These are phyloP conservation scores for Cucurbita pepo DNA, from an alignment of 306 rosid genomes.

Conservation along the genomic window DNA sequence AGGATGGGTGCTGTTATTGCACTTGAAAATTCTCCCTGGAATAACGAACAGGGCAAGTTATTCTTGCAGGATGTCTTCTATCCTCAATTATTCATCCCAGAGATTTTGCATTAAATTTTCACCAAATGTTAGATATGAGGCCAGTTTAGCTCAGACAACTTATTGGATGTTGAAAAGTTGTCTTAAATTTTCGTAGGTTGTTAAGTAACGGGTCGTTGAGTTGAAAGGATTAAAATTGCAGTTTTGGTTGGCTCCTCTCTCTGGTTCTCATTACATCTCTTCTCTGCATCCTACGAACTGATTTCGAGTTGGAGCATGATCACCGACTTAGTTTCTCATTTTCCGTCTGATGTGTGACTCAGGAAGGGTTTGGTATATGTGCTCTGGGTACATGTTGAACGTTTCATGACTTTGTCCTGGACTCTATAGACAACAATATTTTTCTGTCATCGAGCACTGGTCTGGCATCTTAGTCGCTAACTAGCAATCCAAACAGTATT, in stretches of 20 bases:
- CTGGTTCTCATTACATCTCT: neutral
- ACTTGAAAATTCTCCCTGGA: neutral
- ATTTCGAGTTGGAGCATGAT: neutral
- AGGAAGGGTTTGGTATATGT: neutral
- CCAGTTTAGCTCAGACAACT: neutral
- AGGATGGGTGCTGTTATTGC: neutral
- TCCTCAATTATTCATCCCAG: neutral
- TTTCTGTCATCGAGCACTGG: neutral
- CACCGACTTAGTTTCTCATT: neutral
- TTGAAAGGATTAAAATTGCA: neutral
- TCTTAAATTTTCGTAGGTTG: neutral
- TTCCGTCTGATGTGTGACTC: neutral
- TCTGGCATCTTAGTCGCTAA: neutral
- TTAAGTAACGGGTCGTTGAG: neutral
- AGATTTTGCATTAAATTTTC: neutral
- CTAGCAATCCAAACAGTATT: neutral
- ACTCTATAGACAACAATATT: neutral
- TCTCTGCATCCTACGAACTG: neutral
- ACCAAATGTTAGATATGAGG: neutral
- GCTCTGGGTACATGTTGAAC: neutral
- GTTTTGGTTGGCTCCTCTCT: neutral
- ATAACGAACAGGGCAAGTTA: neutral
- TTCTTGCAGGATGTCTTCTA: neutral
- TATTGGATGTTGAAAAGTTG: neutral
- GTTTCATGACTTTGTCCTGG: neutral